Evolutionary conservation across 2,329 filamentous ascomycete genomes (phyloP), one percentile per base, ranked within the genome.

Genomic region (Cladosporium sp.): DNA sequence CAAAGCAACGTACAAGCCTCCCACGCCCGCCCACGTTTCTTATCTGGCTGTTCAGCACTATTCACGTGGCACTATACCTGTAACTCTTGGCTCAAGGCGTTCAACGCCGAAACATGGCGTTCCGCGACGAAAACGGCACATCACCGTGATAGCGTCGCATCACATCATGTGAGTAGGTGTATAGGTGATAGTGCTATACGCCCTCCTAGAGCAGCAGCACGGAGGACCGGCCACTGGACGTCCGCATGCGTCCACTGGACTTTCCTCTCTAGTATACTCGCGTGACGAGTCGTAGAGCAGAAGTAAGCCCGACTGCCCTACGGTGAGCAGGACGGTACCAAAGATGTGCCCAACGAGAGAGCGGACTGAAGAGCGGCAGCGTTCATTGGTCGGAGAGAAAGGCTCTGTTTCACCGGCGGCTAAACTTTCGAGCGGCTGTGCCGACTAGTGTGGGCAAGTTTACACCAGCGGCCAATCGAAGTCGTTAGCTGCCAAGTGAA

Each of bases 61-160:
- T 51, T 51, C 49, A 25, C 49, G 49, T 51, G 30, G 54, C 42
- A 56, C 54, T 49, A 19, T 56, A 56, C 39, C 30, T 56, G 42
- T 9, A 49, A 34, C 42, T 19, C 42, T 25, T 39, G 54, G 54
- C 54, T 47, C 8, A 12, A 34, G 30, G 4, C 30, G 30, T 34
- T 34, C 37, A 45, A 49, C 54, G 40, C 11, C 43, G 42, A 56
- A 56, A 56, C 54, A 43, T 49, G 17, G 19, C 42, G 12, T 42
- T 56, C 54, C 54, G 54, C 36, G 42, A 30, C 42, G n/a, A 20
- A 38, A 55, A 55, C 39, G 51, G 51, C 51, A 25, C 38, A 28
- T 5, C 28, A 25, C 28, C 39, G 12, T 19, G 19, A 22, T 22
- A 22, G 25, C 17, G 39, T 45, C 50, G 37, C 50, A 22, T n/a